Conservation (phyloP, 805 yeast genomes). For the Candida berthetii region DNA sequence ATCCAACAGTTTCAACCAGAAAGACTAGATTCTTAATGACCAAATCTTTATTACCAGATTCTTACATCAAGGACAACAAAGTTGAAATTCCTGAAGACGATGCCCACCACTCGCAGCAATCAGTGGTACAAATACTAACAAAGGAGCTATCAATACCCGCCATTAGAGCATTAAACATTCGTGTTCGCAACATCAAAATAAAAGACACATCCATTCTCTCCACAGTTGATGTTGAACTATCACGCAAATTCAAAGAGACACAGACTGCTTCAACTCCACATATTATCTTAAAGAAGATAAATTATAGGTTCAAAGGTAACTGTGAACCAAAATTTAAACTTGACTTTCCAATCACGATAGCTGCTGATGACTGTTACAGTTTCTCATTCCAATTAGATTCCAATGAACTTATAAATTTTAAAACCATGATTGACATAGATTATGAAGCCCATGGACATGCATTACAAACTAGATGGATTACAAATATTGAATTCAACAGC, state of each 20-base stretch:
- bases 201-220: conserved; percentile 42
- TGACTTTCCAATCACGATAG: conserved; percentile 19
- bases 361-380: conserved; percentile 18
- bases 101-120: background rate
- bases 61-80: conserved; percentile 10
- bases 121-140: background rate
- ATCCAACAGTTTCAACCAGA: conserved; percentile 5
- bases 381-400: conserved; percentile 20
- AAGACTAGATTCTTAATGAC: conserved; percentile 7
- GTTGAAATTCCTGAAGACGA: background rate
- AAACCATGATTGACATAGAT: conserved; percentile 8
- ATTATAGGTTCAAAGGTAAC: conserved; percentile 17
- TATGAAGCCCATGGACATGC: conserved; percentile 23
- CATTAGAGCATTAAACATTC: conserved; percentile 34
- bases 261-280: background rate
- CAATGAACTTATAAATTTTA: conserved; percentile 3
- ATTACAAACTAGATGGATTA: conserved; percentile 12
- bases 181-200: conserved; percentile 40
- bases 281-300: conserved; percentile 7
- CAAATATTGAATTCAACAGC: conserved; percentile 11
- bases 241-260: conserved; percentile 30
- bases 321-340: conserved; percentile 10
- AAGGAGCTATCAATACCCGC: conserved; percentile 17
- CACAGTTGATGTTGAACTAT: conserved; percentile 40
- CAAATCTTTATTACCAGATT: conserved; percentile 9